A percentile compares a stretch with the other conserved stretches of the same genome.
Conservation (phyloP, 148 eudicot species). For the Arbutus unedo region DNA sequence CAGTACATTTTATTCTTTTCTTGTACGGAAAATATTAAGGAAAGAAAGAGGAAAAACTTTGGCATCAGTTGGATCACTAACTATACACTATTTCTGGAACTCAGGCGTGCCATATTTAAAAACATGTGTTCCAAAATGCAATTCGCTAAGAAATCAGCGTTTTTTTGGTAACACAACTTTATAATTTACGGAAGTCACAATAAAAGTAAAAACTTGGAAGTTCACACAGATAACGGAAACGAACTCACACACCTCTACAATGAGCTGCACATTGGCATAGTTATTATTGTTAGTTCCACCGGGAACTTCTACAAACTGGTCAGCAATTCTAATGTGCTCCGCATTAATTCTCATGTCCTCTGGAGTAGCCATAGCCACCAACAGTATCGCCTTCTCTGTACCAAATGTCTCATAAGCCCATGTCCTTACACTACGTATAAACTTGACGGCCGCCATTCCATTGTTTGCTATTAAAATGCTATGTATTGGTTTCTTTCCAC, state of each 20-base stretch:
- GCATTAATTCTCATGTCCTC: slow-evolving; percentile 99
- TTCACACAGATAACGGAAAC: background rate
- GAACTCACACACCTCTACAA: slow-evolving; percentile 66
- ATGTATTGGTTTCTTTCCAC: slow-evolving; percentile 78
- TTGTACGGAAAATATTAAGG: background rate
- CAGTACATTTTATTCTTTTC: background rate
- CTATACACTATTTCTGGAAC: background rate
- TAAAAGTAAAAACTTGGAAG: background rate
- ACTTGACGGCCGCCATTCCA: slow-evolving; percentile 99
- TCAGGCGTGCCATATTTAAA: background rate
- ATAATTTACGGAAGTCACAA: background rate
- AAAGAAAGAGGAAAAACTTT: background rate
- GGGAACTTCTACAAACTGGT: slow-evolving; percentile 98
- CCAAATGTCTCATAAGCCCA: slow-evolving; percentile 99
- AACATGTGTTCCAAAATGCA: background rate
- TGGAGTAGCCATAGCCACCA: slow-evolving; percentile 99
- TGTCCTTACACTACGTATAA: slow-evolving; percentile 84
- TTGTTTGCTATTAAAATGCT: slow-evolving; percentile 96
- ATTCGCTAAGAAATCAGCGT: background rate
- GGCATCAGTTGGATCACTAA: background rate
- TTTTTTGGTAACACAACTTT: background rate
- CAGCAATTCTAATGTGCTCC: slow-evolving; percentile 95
- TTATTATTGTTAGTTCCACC: slow-evolving; percentile 99
- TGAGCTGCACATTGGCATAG: slow-evolving; percentile 98
- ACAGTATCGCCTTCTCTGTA: slow-evolving; percentile 84